phyloP scores from a whole-genome alignment of 2,329 filamentous ascomycete genomes.

The Pseudopyrenochaeta lycopersici region DNA sequence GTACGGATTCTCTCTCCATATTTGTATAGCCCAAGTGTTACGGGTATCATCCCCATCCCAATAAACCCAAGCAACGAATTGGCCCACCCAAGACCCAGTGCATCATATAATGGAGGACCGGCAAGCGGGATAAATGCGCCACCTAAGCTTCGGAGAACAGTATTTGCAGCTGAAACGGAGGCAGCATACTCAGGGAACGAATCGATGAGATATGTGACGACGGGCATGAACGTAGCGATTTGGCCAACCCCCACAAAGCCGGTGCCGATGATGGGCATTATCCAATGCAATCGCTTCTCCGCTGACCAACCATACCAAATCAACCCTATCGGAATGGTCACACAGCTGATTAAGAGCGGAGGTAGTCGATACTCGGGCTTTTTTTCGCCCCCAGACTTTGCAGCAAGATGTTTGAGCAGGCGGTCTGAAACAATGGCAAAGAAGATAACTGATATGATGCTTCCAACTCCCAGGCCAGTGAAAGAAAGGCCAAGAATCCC shows the following conservation, averaged over 20 bases:
- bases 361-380: constrained; percentile 30
- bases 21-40: constrained; percentile 60
- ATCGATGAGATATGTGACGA: constrained; percentile 46
- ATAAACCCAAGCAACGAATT: constrained; percentile 71
- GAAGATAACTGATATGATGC: constrained; percentile 18
- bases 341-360: neutral
- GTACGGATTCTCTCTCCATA: too few species aligned
- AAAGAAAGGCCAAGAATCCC: constrained; percentile 18
- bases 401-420: neutral
- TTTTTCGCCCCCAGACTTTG: constrained; percentile 6
- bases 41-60: constrained; percentile 71
- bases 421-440: constrained; percentile 1
- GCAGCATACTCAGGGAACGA: constrained; percentile 41
- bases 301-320: constrained; percentile 63
- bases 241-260: constrained; percentile 15
- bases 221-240: constrained; percentile 29
- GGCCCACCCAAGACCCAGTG: constrained; percentile 36
- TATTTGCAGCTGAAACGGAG: constrained; percentile 45
- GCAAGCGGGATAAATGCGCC: constrained; percentile 33
- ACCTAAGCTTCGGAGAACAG: constrained; percentile 20
- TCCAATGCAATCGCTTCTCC: constrained; percentile 61
- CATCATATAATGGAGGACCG: constrained; percentile 23
- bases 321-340: too few species aligned
- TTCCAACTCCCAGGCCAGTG: constrained; percentile 18
- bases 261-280: constrained; percentile 53